Evolutionary conservation across 306 rosid species (phyloP).

Genomic region (Ormosia emarginata): DNA sequence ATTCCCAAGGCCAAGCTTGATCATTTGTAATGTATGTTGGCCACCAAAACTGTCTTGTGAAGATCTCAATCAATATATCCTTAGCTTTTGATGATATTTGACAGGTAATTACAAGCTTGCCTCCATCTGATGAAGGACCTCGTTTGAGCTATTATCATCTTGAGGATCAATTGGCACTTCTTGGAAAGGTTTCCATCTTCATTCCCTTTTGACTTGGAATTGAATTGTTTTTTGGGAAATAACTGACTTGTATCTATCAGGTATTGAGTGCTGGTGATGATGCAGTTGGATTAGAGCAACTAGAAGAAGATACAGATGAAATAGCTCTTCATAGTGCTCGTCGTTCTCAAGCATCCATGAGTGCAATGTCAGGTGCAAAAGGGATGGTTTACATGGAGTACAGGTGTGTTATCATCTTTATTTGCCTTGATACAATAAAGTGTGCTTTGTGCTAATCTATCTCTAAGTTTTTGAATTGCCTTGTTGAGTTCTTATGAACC

Average conservation of each 20-base stretch:
- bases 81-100: slow-evolving; percentile 15
- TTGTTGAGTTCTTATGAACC: background rate
- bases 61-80: slow-evolving; percentile 12
- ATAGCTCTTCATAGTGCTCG: slow-evolving; percentile 72
- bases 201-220: slow-evolving; percentile 3
- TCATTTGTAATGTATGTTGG: background rate
- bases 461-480: background rate
- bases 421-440: background rate
- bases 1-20: slow-evolving; percentile 1
- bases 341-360: slow-evolving; percentile 75
- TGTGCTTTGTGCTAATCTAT: background rate
- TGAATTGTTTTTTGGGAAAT: slow-evolving; percentile 2
- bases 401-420: slow-evolving; percentile 44
- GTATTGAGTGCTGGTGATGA: slow-evolving; percentile 90
- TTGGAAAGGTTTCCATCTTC: slow-evolving; percentile 60
- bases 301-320: slow-evolving; percentile 89
- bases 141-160: slow-evolving; percentile 68
- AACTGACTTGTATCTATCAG: slow-evolving; percentile 37
- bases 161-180: slow-evolving; percentile 85
- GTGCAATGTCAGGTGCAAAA: slow-evolving; percentile 92
- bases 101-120: slow-evolving; percentile 96
- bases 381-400: slow-evolving; percentile 95
- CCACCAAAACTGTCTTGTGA: background rate
- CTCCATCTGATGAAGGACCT: slow-evolving; percentile 78
- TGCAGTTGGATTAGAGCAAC: slow-evolving; percentile 83